Evolutionary conservation across 371 early-diverging fungal genomes (phyloP), one percentile per base, ranked within the genome.

Genomic region (Mucor mucedo): DNA sequence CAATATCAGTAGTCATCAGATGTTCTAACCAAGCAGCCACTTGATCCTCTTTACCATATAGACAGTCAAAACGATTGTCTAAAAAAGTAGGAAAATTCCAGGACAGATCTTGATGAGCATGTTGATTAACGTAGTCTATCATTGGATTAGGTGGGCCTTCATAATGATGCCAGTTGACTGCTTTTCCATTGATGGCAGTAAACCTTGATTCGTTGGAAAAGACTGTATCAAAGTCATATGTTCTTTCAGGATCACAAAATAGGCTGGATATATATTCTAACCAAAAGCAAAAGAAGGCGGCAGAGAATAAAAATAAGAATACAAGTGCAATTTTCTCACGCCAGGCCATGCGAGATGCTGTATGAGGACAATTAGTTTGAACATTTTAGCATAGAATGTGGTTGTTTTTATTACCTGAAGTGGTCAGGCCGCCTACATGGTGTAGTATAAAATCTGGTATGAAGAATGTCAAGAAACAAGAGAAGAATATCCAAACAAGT

Each of bases 271-370:
- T 57, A 40, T 70, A 78, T 58, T 79, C 80, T 32, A 82, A 59
- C 80, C 78, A 79, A 28, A 82, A 68, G 32, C 73, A 65, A 68
- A 82, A 65, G 10, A 76, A 42, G 6, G 63, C 73, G 7, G 73
- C 66, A 28, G 69, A 33, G 9, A 66, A 61, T 16, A 79, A 29
- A 45, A 72, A 72, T 10, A 78, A 27, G 45, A 70, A 48, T 21
- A 68, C 64, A 8, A 76, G 63, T 0, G 80, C 72, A n/a, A 82
- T 68, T 61, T 82, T 82, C 71, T 82, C 83, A 44, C 80, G 69
- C 79, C 79, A 82, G 35, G 76, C 76, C 29, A 65, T 73, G 16
- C 82, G 76, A 52, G 73, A 69, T 28, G 66, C 82, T 82, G 29
- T 41, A 21, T 21, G 21, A 21, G 21, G 21, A 21, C 21, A 21